Percentiles rank a stretch among this genome's conserved stretches.
phyloP scores from a whole-genome alignment of 164 flowering plant species.

The Buxus sempervirens region DNA sequence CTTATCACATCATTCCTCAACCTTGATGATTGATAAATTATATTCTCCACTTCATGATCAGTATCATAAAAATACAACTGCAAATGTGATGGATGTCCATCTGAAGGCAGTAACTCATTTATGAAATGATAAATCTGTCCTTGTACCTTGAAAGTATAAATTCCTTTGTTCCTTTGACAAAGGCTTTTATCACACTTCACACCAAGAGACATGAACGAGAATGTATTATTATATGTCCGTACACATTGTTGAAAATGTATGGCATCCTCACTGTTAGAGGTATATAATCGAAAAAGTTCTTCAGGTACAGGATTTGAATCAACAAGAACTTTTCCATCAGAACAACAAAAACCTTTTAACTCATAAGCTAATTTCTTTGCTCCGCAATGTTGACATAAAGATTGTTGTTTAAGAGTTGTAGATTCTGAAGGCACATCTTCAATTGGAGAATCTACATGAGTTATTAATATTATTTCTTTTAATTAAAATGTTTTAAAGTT shows the following conservation, averaged over 20 bases:
- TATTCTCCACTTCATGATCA: constrained; percentile 2
- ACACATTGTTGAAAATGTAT: neutral
- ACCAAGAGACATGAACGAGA: constrained; percentile 2
- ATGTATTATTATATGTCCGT: constrained; percentile 3
- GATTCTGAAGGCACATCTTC: too few species aligned
- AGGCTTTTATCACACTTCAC: neutral
- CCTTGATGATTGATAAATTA: neutral
- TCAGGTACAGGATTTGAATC: neutral
- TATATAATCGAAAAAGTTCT: neutral
- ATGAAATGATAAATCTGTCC: constrained; percentile 8
- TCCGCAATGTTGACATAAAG: neutral
- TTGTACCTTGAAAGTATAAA: constrained; percentile 5
- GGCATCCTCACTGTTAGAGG: too few species aligned
- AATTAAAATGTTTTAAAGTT: too few species aligned
- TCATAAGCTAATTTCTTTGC: neutral
- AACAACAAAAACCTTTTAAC: neutral
- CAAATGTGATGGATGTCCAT: neutral
- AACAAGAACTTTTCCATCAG: neutral
- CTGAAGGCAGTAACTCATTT: neutral
- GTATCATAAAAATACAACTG: constrained; percentile 8
- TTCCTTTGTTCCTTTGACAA: neutral
- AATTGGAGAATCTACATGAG: too few species aligned
- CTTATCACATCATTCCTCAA: neutral
- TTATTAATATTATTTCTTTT: too few species aligned
- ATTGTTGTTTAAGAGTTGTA: too few species aligned